Conservation (phyloP, 441 rosid genomes). For the Croton setiger region DNA sequence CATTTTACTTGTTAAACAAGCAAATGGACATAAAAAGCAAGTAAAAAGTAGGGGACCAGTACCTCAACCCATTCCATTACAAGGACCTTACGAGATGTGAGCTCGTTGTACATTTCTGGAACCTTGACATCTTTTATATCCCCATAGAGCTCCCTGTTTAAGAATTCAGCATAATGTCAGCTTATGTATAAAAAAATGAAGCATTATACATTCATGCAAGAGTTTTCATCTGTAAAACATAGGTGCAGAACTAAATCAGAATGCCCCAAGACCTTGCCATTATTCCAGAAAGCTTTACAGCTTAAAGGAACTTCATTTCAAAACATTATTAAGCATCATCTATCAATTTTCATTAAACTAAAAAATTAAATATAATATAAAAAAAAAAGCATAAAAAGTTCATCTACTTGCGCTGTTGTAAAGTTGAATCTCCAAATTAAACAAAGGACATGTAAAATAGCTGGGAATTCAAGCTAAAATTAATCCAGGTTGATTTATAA, state of each 20-base stretch:
- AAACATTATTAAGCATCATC: background rate
- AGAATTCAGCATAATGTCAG: conserved; percentile 17
- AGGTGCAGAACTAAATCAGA: background rate
- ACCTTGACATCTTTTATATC: conserved; percentile 72
- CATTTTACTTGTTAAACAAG: background rate
- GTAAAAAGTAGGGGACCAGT: conserved; percentile 14
- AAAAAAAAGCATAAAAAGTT: background rate
- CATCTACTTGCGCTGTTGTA: background rate
- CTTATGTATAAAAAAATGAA: background rate
- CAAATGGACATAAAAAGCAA: background rate
- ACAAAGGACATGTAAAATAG: background rate
- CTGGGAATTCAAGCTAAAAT: background rate
- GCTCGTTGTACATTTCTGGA: conserved; percentile 76
- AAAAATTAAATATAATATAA: background rate
- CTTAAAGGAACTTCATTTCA: background rate
- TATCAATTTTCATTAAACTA: background rate
- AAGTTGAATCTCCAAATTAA: background rate
- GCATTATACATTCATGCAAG: background rate
- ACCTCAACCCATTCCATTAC: conserved; percentile 99
- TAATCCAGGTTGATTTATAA: background rate
- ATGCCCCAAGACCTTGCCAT: background rate
- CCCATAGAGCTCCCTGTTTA: conserved; percentile 73
- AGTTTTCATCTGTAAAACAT: background rate
- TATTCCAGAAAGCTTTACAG: background rate
- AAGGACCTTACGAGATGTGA: conserved; percentile 84